Evolutionary conservation across 441 rosid species (phyloP).

Genomic region (Gossypium lobatum): DNA sequence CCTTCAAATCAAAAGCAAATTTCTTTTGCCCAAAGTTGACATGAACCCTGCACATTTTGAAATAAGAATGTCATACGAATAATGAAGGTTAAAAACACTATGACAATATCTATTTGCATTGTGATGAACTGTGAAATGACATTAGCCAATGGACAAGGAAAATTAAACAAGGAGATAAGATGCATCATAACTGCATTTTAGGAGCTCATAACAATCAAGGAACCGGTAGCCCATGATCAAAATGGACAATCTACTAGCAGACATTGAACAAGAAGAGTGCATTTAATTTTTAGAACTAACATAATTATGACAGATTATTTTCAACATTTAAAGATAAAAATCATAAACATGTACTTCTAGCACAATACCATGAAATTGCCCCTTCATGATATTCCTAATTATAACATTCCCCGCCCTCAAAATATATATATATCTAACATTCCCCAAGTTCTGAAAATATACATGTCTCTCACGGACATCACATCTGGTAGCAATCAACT

Average conservation of each 20-base stretch:
- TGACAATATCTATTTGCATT: background rate
- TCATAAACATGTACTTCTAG: background rate
- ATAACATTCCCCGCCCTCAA: background rate
- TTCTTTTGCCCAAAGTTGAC: constrained; percentile 81
- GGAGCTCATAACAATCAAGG: background rate
- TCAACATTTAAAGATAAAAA: background rate
- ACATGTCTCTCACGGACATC: background rate
- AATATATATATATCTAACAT: background rate
- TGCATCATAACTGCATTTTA: background rate
- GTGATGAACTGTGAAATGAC: background rate
- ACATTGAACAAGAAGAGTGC: background rate
- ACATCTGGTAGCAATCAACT: background rate
- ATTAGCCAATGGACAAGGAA: background rate
- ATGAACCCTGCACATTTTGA: constrained; percentile 52
- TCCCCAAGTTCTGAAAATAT: background rate
- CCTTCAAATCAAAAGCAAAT: constrained; percentile 82
- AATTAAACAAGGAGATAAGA: background rate
- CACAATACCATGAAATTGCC: background rate
- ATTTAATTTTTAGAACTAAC: background rate
- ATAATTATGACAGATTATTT: background rate
- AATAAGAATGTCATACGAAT: background rate
- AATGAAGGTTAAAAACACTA: background rate
- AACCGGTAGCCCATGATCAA: background rate
- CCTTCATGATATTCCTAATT: background rate
- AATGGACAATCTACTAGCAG: background rate